Base-by-base conservation (phyloP, 345 rosid genomes). In the Ailanthus altissimus region DNA sequence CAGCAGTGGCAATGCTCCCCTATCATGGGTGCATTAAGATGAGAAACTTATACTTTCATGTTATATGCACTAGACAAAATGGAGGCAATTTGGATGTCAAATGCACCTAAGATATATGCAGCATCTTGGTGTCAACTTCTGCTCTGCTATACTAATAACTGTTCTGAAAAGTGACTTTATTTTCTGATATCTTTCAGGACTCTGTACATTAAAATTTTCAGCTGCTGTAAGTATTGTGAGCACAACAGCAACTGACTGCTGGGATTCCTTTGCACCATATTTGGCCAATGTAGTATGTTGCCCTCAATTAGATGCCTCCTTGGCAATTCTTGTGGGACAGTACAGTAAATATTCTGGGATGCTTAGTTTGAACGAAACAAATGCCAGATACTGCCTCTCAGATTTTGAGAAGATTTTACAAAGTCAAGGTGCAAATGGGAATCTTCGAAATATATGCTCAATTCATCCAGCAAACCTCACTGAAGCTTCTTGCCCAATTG, bases 261-360 rank as follows among this genome's bases (percentile, higher is more conserved):
- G 77, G 82, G 80, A 68, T 43, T 67, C 86, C 59, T 85, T 87
- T 78, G 92, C 92, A 6, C 89, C 90, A 16, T 78, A 85, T 77
- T 72, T 84, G 62, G 89, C 92, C 28, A 89, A 89, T 81, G 90
- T 87, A 75, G 87, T 87, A 75, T 89, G 92, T 75, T 89, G 92
- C 70, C 92, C 92, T 45, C 92, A 89, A 81, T 78, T 89, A 63
- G 85, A 85, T 75, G 92, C 92, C 73, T 79, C 85, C 60, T 80
- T 87, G 61, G 74, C 78, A 25, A 85, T 89, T 82, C 90, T 89
- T 67, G 76, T 87, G 68, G 92, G 90, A 61, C 89, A 84, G 78
- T 82, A 83, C 66, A 87, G 92, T 78, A 81, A 81, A 85, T 50
- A 72, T 50, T 82, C 84, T 51, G 81, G 87, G 59, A 63, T 84